Percentiles rank a stretch among this genome's conserved stretches.
phyloP scores from a whole-genome alignment of 2,329 filamentous ascomycete species.

The Tolypocladium nubicola region DNA sequence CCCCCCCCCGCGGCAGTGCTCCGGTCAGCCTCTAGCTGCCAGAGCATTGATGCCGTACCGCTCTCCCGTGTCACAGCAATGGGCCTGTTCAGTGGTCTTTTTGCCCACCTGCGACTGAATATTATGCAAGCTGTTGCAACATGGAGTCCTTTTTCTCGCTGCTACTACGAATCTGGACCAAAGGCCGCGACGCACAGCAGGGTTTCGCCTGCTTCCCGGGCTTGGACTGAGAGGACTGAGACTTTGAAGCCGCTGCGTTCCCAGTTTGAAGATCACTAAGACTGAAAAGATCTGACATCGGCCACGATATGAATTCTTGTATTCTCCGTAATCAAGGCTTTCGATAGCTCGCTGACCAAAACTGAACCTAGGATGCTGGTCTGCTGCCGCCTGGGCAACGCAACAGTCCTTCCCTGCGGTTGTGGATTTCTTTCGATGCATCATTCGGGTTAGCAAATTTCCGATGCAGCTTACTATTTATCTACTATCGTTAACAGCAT shows the following conservation, averaged over 20 bases:
- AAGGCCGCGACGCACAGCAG: conserved; percentile 47
- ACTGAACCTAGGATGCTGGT: background rate
- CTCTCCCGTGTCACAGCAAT: background rate
- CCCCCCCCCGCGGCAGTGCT: background rate
- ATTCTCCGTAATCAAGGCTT: background rate
- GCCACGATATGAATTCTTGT: conserved; percentile 1
- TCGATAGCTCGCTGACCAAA: background rate
- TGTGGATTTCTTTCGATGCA: background rate
- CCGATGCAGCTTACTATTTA: background rate
- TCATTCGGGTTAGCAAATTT: background rate
- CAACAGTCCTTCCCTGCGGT: background rate
- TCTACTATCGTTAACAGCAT: background rate
- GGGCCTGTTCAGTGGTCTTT: conserved; percentile 1
- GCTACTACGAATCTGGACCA: conserved; percentile 38
- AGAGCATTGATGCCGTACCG: background rate
- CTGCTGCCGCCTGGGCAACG: background rate
- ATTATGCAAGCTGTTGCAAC: conserved; percentile 25
- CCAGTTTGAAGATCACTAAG: conserved; percentile 38
- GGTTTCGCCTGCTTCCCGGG: conserved; percentile 1
- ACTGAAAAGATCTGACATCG: conserved; percentile 69
- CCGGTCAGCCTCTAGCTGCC: background rate
- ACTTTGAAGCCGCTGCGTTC: conserved; percentile 38
- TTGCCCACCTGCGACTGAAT: background rate
- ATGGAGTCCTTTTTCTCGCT: conserved; percentile 40
- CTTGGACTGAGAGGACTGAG: conserved; percentile 1